Percentiles rank a stretch among this genome's conserved stretches.
Evolutionary conservation across 1,284 basidiomycete species (phyloP).

Genomic region (Phylloporus sp.): DNA sequence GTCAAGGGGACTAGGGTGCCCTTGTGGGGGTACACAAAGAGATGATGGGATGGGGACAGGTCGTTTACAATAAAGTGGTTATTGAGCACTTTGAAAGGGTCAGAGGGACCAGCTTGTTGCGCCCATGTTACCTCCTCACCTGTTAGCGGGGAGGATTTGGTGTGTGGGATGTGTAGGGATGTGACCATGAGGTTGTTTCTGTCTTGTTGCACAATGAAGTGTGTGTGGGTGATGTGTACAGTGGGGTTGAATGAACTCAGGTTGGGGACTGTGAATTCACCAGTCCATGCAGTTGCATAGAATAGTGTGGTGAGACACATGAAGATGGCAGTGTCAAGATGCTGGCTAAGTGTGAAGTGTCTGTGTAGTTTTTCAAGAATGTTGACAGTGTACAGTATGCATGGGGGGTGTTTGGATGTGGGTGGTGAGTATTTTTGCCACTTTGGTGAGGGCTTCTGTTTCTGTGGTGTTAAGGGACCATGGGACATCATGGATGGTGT

Average conservation of each 20-base stretch:
- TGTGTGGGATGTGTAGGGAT: too few species aligned
- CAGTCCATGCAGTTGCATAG: too few species aligned
- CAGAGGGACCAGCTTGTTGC: constrained; percentile 1
- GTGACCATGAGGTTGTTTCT: too few species aligned
- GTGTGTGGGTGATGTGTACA: background rate
- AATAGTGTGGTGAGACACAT: background rate
- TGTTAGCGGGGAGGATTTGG: background rate
- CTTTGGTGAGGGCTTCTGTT: too few species aligned
- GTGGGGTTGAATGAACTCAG: background rate
- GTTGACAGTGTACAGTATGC: background rate
- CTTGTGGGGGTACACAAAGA: too few species aligned
- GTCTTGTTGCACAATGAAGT: background rate
- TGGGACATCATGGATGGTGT: background rate
- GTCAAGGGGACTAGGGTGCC: background rate
- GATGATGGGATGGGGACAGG: background rate
- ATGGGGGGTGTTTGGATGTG: background rate
- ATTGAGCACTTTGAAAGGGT: background rate
- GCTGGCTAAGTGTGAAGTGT: background rate
- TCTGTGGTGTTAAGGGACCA: background rate
- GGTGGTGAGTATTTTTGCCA: background rate
- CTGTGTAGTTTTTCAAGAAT: too few species aligned
- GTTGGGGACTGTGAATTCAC: background rate
- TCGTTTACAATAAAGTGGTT: background rate
- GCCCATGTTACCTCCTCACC: background rate
- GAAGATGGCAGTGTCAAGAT: background rate